Conservation (phyloP, 2,329 filamentous ascomycete species). For the Zelopaecilomyces penicillatus region DNA sequence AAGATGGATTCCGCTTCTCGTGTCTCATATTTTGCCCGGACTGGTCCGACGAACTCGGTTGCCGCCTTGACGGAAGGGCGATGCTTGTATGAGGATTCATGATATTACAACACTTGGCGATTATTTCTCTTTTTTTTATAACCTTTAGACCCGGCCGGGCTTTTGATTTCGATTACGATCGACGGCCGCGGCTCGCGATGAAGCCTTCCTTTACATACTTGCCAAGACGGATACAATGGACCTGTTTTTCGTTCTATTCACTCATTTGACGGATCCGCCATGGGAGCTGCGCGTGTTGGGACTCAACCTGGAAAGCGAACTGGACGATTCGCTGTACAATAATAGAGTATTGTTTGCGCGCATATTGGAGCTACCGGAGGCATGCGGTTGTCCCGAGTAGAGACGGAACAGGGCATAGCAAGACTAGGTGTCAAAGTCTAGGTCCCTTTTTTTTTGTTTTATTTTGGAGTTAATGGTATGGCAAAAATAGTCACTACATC, state of each 20-base stretch:
- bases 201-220: conserved; percentile 6
- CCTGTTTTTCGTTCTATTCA: neutral
- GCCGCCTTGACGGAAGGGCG: conserved; percentile 11
- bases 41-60: conserved; percentile 11
- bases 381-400: conserved; percentile 1
- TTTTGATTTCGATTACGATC: conserved; percentile 6
- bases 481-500: neutral
- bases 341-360: conserved; percentile 20
- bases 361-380: conserved; percentile 7
- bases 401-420: conserved; percentile 1
- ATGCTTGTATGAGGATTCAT: conserved; percentile 19
- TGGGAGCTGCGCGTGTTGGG: conserved; percentile 10
- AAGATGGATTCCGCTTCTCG: conserved; percentile 7
- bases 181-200: conserved; percentile 4
- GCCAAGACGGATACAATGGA: conserved; percentile 4
- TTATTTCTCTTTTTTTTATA: neutral
- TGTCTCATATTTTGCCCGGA: conserved; percentile 16
- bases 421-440: conserved; percentile 6
- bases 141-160: conserved; percentile 5
- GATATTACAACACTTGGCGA: conserved; percentile 13
- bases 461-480: conserved; percentile 8
- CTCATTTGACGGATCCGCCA: conserved; percentile 8
- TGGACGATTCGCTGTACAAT: conserved; percentile 19
- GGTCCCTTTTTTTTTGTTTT: neutral
- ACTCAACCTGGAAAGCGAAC: conserved; percentile 4